Base-by-base conservation (phyloP, 305 asterid species). In the Solanum chacoense region DNA sequence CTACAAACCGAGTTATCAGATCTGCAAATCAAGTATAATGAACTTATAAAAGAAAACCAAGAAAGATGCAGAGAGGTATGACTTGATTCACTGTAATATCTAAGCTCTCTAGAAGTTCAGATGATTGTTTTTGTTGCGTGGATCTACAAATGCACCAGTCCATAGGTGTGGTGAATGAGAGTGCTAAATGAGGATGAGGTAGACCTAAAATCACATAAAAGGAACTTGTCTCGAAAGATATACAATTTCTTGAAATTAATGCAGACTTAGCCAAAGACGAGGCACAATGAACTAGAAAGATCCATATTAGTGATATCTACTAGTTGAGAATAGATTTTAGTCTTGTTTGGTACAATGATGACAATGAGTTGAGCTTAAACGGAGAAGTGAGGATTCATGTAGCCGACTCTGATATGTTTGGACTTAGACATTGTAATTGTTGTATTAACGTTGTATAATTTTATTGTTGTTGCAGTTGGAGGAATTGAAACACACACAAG, bases 11-110 rank as follows among this genome's bases (percentile, higher is more conserved):
- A 97, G 84, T 16, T 94, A 69, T 94, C 97, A 12, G 96, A 95
- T 77, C 90, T 97, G 90, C 98, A 94, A 85, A 91, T 75, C 37
- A 91, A 88, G 84, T 93, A 94, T 88, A 90, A 94, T 65, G 98
- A 96, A 89, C 97, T 97, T 85, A 88, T 91, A 83, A 94, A 94
- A 72, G 91, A 79, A 31, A 97, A 94, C 89, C 94, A 94, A 91
- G 98, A 93, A 87, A 95, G 92, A 89, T 94, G 95, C 84, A 93
- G 89, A 83, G 96, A 96, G 98, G 99, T 95, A 89, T 77, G 59
- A 31, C 67, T 74, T 76, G 42, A 18, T 38, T 75, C 72, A 71
- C 40, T 28, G n/a, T 86, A 37, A 28, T 40, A 38, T 45, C 69
- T 67, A 71, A 38, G 29, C 84, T 37, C 18, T 86, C 83, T 38